phyloP scores from a whole-genome alignment of 257 asterid species.

The Solanum sejunctum region DNA sequence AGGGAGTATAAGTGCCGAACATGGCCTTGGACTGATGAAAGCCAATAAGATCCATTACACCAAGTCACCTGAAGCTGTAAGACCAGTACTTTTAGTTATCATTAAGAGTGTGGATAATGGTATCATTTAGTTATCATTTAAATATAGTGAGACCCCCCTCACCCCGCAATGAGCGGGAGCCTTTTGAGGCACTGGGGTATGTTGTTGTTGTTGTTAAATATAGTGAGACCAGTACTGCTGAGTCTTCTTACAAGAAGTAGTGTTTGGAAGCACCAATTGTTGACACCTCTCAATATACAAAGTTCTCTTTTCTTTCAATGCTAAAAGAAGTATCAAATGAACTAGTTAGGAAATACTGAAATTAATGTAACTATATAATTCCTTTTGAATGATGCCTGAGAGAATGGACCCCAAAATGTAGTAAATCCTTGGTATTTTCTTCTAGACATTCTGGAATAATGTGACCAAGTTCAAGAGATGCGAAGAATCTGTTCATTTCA shows the following conservation, averaged over 20 bases:
- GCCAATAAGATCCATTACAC: conserved; percentile 85
- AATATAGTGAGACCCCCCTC: background rate
- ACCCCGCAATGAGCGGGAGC: too few relatives aligned
- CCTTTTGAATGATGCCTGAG: background rate
- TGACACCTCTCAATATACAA: background rate
- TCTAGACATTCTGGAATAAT: background rate
- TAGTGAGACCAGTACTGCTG: background rate
- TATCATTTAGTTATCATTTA: background rate
- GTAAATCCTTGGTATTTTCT: background rate
- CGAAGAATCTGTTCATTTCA: background rate
- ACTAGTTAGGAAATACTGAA: background rate
- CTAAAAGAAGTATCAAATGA: background rate
- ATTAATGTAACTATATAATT: background rate
- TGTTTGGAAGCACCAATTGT: background rate
- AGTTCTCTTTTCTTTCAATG: background rate
- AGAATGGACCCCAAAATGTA: background rate
- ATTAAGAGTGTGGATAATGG: too few relatives aligned
- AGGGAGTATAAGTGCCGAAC: conserved; percentile 98
- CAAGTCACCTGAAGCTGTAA: conserved; percentile 83
- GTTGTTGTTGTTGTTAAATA: too few relatives aligned
- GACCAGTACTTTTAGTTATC: conserved; percentile 5
- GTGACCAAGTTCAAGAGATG: background rate
- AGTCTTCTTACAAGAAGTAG: background rate
- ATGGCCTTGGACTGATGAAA: conserved; percentile 95
- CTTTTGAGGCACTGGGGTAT: too few relatives aligned